Conservation (phyloP, 352 stramenopile species). For the Plasmopara muralis region DNA sequence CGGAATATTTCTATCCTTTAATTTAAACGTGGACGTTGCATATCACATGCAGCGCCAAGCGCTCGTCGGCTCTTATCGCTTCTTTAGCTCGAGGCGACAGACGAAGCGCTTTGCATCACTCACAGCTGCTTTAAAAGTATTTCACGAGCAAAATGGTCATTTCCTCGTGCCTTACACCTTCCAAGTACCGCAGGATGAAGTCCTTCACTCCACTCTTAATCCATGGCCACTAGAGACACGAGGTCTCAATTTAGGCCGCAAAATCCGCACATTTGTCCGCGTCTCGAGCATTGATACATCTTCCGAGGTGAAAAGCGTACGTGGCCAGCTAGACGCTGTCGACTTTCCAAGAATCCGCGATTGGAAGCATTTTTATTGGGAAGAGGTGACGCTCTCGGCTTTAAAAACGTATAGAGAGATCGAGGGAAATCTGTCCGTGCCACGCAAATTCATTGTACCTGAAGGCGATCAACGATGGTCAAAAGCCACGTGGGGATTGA, state of each 20-base stretch:
- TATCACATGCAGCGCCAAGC: slow-evolving; percentile 6
- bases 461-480: slow-evolving; percentile 24
- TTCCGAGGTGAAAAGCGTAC: slow-evolving; percentile 2
- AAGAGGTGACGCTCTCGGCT: slow-evolving; percentile 21
- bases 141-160: slow-evolving; percentile 32
- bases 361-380: slow-evolving; percentile 44
- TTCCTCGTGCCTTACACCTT: slow-evolving; percentile 42
- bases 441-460: slow-evolving; percentile 35
- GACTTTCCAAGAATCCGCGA: slow-evolving; percentile 27
- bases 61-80: slow-evolving; percentile 7
- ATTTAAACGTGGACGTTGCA: too few species aligned
- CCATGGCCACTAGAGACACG: slow-evolving; percentile 33
- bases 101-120: slow-evolving; percentile 14
- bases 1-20: too few species aligned
- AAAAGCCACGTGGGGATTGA: slow-evolving; percentile 27
- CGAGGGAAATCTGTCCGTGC: slow-evolving; percentile 31
- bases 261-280: slow-evolving; percentile 26
- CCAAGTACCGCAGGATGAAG: slow-evolving; percentile 18
- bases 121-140: slow-evolving; percentile 26
- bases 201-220: neutral
- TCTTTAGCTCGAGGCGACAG: slow-evolving; percentile 15
- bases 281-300: slow-evolving; percentile 4
- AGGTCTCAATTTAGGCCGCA: slow-evolving; percentile 33
- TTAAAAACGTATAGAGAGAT: slow-evolving; percentile 27
- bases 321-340: slow-evolving; percentile 23